Evolutionary conservation across 1,284 basidiomycete genomes (phyloP).

Genomic region (Phaffia rhodozyma): DNA sequence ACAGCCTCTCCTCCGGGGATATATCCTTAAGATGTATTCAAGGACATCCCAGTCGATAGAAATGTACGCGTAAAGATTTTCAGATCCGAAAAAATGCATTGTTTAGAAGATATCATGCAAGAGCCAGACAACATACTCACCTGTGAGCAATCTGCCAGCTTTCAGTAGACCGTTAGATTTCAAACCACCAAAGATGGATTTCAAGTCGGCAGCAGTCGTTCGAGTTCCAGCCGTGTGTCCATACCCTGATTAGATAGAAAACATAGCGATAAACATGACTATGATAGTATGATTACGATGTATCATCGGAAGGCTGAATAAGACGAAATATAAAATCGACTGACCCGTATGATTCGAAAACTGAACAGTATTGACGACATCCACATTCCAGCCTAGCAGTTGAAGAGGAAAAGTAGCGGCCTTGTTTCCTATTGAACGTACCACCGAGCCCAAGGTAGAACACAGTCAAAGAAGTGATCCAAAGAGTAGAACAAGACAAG

Average conservation of each 20-base stretch:
- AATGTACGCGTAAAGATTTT: background rate
- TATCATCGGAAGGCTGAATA: background rate
- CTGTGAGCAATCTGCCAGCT: slow-evolving; percentile 59
- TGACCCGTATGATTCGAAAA: slow-evolving; percentile 81
- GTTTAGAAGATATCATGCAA: slow-evolving; percentile 1
- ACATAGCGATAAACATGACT: background rate
- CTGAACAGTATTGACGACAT: slow-evolving; percentile 88
- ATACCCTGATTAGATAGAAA: slow-evolving; percentile 49
- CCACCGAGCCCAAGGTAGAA: too few relatives aligned
- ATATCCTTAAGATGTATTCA: slow-evolving; percentile 47
- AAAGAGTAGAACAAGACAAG: background rate
- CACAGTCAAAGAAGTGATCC: background rate
- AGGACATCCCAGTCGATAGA: background rate
- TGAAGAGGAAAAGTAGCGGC: slow-evolving; percentile 92
- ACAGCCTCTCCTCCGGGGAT: slow-evolving; percentile 76
- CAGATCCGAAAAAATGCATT: background rate
- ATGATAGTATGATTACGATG: background rate
- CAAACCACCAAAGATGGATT: slow-evolving; percentile 54
- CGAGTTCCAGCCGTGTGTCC: slow-evolving; percentile 59
- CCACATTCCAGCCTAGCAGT: slow-evolving; percentile 89
- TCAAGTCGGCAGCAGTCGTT: slow-evolving; percentile 55
- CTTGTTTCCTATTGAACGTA: slow-evolving; percentile 43
- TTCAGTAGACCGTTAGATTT: slow-evolving; percentile 53
- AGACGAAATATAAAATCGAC: slow-evolving; percentile 21
- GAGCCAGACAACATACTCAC: slow-evolving; percentile 30